Conservation (phyloP, 495 filamentous ascomycete genomes). For the Penicillium bialowiezense region DNA sequence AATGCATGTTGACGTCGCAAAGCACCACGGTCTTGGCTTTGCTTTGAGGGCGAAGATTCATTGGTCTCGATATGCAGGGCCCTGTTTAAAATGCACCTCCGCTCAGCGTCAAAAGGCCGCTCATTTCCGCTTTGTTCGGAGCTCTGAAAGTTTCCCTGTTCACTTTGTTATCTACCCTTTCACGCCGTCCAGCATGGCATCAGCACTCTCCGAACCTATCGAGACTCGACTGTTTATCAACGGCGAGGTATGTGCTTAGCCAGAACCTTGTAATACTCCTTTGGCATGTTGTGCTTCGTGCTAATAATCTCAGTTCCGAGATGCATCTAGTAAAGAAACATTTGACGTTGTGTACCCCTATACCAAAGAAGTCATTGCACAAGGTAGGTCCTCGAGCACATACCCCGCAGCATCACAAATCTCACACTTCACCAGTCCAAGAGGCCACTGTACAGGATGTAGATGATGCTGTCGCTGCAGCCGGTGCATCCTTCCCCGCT, state of each 20-base stretch:
- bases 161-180: background rate
- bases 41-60: background rate
- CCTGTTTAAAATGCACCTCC: background rate
- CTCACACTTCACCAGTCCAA: conserved; percentile 24
- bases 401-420: background rate
- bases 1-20: background rate
- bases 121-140: background rate
- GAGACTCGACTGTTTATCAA: conserved; percentile 49
- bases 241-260: conserved; percentile 33
- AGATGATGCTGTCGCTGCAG: conserved; percentile 56
- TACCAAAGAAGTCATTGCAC: conserved; percentile 39
- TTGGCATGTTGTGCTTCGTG: background rate
- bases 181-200: conserved; percentile 13
- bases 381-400: conserved; percentile 22
- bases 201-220: conserved; percentile 13
- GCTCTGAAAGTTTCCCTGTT: too few relatives aligned
- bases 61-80: too few relatives aligned
- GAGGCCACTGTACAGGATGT: conserved; percentile 53
- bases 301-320: conserved; percentile 33
- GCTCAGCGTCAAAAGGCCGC: background rate
- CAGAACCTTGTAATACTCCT: too few relatives aligned
- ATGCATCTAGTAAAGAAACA: conserved; percentile 40
- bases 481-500: conserved; percentile 56
- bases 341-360: conserved; percentile 46
- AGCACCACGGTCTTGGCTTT: background rate